Base-by-base conservation (phyloP, 345 rosid genomes). In the Ailanthus altissimus region DNA sequence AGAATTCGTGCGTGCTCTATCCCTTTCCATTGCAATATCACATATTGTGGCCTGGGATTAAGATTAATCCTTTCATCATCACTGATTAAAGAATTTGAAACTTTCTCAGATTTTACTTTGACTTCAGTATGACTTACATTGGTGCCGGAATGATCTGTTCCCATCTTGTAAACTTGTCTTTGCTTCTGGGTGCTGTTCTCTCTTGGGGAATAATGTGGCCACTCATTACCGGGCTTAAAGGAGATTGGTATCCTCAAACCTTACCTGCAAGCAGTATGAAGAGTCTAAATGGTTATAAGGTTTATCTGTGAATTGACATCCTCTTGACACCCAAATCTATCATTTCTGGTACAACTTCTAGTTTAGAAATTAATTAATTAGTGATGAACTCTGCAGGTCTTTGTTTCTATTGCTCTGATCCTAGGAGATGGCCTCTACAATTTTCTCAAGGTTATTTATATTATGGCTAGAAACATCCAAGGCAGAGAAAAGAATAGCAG, bases 101-200 rank as follows among this genome's bases (percentile, higher is more conserved):
- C 77, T 78, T 51, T 42, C 59, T 72, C 94, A 94, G 98, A 78
- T 94, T 94, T 79, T 94, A 87, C 92, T 94, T 93, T 49, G 97
- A 93, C 80, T 93, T 93, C 80, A 91, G 95, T 76, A 84, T 83
- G 94, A 92, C 97, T 72, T 94, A 94, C 69, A 69, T 94, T 16
- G 97, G 98, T 72, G 98, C 97, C n/a, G 98, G 98, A 68, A 94
- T 94, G 98, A 94, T 94, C 40, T 96, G 99, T 78, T 91, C 98
- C n/a, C 97, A 96, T 86, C 78, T 90, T 66, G 97, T 96, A 72
- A 96, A 92, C 77, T 78, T 90, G 62, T 96, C 99, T n/a, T 81
- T 96, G 83, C 97, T 93, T 57, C 76, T 93, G 6, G 99, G 99
- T 8, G 98, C 97, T 0, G 80, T 96, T 11, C 90, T 93, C 54